Base-by-base conservation (phyloP, 352 stramenopile genomes). In the Globisporangium cystogenes region DNA sequence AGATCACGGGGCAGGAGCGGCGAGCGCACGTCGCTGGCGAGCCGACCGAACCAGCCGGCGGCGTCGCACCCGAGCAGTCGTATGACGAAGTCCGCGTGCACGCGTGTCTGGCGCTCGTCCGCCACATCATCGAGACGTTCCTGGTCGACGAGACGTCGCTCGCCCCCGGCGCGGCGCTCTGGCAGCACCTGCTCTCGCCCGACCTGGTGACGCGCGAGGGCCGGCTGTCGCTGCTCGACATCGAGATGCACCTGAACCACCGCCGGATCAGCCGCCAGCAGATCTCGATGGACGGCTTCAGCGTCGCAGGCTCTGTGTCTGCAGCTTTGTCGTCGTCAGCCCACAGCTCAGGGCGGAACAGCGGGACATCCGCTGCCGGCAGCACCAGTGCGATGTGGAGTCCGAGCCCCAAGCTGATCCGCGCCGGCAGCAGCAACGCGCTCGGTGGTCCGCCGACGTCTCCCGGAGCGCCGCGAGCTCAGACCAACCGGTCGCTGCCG, bases 31-130 rank as follows among this genome's bases (percentile, higher is more conserved):
- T 1, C 26, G 14, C 21, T 10, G 29, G 24, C 20, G 42, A 11
- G 23, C 21, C 24, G 29, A 24, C 29, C 6, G 12, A 2, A n/a
- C n/a, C 18, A 40, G 16, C 18, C 27, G 24, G 21, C 41, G n/a
- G 31, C 26, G 11, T 29, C 23, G n/a, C 3, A 11, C 20, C 16
- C 7, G 29, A 55, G 7, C 23, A 39, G 1, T 20, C 42, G 4
- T 86, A 70, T 44, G 67, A 85, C 42, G 77, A 88, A 61, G 52
- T 77, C 1, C 74, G 69, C 4, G 70, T 86, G 4, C 77, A 88
- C 31, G 70, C 74, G 8, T 86, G 65, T 33, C 53, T 89, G 15
- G 70, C 64, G 3, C 40, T 87, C 3, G 61, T 87, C 26, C 66
- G 70, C 0, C 72, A 78, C 37, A 55, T 85, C 39, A 71, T 91